These are phyloP conservation scores for Camelina neglecta DNA, from an alignment of 345 rosid species.

Conservation along the genomic window DNA sequence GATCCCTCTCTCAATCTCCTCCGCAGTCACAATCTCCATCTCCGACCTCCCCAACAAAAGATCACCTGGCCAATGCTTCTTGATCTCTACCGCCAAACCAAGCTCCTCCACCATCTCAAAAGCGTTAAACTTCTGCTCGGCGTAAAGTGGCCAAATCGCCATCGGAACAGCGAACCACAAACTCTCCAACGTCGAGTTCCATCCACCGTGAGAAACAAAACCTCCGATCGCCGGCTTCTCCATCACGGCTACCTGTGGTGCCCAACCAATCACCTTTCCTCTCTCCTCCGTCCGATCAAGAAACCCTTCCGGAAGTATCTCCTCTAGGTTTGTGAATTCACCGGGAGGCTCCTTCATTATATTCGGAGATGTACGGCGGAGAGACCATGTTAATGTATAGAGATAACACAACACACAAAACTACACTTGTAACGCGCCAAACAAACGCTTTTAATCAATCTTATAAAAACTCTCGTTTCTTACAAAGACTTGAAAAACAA, in stretches of 20 bases:
- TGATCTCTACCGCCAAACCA: constrained; percentile 51
- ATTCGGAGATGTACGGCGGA: constrained; percentile 39
- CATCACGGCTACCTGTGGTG: constrained; percentile 50
- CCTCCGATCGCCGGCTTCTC: constrained; percentile 54
- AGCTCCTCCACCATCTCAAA: constrained; percentile 51
- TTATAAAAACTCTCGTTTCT: no score
- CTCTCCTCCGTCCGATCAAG: constrained; percentile 40
- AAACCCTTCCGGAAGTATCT: constrained; percentile 53
- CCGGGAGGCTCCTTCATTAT: constrained; percentile 22
- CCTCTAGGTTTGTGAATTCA: constrained; percentile 27
- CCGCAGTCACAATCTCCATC: constrained; percentile 23
- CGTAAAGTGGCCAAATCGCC: constrained; percentile 55
- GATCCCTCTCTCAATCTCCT: constrained; percentile 48
- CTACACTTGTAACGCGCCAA: no score
- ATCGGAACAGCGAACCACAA: constrained; percentile 61
- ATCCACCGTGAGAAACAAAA: constrained; percentile 62
- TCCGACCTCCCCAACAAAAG: background rate
- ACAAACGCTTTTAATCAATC: no score
- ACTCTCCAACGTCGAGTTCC: constrained; percentile 65
- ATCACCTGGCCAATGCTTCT: constrained; percentile 40
- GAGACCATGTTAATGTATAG: constrained; percentile 39
- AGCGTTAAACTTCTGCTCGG: constrained; percentile 62
- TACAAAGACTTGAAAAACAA: no score
- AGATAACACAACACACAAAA: no score
- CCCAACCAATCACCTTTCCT: constrained; percentile 62